Evolutionary conservation across 306 rosid genomes (phyloP).

Genomic region (Leucaena leucocephala): DNA sequence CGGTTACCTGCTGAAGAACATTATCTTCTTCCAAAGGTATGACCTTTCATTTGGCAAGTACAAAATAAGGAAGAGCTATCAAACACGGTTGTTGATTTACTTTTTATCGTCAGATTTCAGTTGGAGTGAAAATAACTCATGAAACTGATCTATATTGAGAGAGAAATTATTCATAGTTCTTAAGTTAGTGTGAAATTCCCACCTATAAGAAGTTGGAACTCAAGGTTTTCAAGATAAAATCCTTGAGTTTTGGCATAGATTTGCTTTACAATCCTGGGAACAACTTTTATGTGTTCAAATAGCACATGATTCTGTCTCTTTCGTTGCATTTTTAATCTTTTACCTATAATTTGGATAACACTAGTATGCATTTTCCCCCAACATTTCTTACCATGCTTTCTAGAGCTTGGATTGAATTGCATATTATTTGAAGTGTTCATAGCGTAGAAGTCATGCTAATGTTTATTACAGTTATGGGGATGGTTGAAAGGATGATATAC

Average conservation of each 20-base stretch:
- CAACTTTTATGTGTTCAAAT: conserved; percentile 31
- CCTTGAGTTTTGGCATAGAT: not conserved
- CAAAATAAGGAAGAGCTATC: conserved; percentile 8
- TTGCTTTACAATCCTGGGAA: not conserved
- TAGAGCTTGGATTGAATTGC: conserved; percentile 8
- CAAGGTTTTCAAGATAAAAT: not conserved
- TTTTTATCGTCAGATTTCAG: not conserved
- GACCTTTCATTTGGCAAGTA: conserved; percentile 30
- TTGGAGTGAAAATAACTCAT: not conserved
- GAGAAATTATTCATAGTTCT: conserved; percentile 10
- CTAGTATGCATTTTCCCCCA: not conserved
- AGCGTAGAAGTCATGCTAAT: conserved; percentile 5
- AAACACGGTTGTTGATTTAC: conserved; percentile 4
- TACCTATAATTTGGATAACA: not conserved
- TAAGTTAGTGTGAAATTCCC: conserved; percentile 11
- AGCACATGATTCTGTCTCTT: not conserved
- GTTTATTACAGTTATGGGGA: conserved; percentile 6
- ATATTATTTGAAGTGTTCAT: not conserved
- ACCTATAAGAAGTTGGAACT: not conserved
- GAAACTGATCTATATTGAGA: conserved; percentile 27
- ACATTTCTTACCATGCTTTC: not conserved
- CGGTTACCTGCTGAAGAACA: conserved; percentile 64
- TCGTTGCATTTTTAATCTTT: conserved; percentile 1
- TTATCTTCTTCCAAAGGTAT: conserved; percentile 77
- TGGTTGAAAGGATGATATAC: conserved; percentile 24